Evolutionary conservation across 768 basidiomycete genomes (phyloP).

Genomic region (Daedalea quercina): DNA sequence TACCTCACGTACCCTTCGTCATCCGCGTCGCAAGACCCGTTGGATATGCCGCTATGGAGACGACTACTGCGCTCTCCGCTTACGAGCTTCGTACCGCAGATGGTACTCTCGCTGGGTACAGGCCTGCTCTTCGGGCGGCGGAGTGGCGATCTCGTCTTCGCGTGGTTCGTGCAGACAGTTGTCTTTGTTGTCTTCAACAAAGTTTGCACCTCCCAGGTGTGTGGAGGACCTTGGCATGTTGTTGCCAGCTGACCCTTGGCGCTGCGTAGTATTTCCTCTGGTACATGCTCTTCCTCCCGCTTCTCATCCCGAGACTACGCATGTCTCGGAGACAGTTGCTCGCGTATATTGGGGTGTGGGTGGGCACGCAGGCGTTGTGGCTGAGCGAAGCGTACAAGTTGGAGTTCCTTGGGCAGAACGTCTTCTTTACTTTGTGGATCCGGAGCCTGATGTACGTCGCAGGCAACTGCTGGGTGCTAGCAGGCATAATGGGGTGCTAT

Average conservation of each 20-base stretch:
- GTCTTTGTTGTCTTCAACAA: slow-evolving; percentile 96
- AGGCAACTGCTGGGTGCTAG: slow-evolving; percentile 78
- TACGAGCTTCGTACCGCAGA: slow-evolving; percentile 80
- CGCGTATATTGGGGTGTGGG: slow-evolving; percentile 54
- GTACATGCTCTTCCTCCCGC: slow-evolving; percentile 87
- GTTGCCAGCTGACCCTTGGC: background rate
- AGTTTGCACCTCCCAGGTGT: slow-evolving; percentile 94
- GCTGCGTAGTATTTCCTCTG: slow-evolving; percentile 84
- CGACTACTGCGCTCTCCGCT: slow-evolving; percentile 62
- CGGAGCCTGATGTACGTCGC: slow-evolving; percentile 68
- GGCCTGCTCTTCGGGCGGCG: slow-evolving; percentile 67
- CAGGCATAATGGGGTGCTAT: slow-evolving; percentile 42
- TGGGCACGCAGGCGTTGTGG: slow-evolving; percentile 80
- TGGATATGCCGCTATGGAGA: slow-evolving; percentile 27
- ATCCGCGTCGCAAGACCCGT: slow-evolving; percentile 10
- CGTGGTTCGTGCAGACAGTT: slow-evolving; percentile 90
- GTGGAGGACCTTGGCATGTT: slow-evolving; percentile 17
- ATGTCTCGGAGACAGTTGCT: slow-evolving; percentile 39
- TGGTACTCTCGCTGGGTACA: slow-evolving; percentile 59
- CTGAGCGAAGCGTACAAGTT: slow-evolving; percentile 84
- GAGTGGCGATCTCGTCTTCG: slow-evolving; percentile 59
- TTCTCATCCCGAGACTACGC: slow-evolving; percentile 62
- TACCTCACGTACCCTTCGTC: slow-evolving; percentile 73
- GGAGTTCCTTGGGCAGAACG: slow-evolving; percentile 77
- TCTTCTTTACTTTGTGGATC: slow-evolving; percentile 73